These are phyloP conservation scores for Microdochium nivale DNA, from an alignment of 2,329 filamentous ascomycete genomes.

Conservation along the genomic window DNA sequence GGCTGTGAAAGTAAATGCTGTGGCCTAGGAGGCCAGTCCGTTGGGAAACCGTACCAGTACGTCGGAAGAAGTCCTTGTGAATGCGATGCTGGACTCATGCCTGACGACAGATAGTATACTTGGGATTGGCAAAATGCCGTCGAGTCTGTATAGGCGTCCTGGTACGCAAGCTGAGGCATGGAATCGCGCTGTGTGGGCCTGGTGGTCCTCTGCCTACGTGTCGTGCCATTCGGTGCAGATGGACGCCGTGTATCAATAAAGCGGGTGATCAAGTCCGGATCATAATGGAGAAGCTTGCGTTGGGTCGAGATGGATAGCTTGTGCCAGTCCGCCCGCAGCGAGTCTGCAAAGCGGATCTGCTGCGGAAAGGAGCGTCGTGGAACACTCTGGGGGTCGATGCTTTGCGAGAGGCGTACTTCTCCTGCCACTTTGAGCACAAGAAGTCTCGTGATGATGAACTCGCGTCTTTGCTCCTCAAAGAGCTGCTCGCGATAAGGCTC, in stretches of 20 bases:
- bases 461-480: background rate
- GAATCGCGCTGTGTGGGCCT: too few species aligned
- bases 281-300: background rate
- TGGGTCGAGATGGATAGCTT: background rate
- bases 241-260: background rate
- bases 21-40: too few species aligned
- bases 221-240: background rate
- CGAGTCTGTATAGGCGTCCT: too few species aligned
- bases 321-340: background rate
- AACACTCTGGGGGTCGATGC: background rate
- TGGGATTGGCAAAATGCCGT: too few species aligned
- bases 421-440: background rate
- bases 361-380: background rate
- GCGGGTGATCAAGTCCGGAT: background rate
- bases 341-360: background rate
- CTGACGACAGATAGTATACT: too few species aligned
- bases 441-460: background rate
- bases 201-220: background rate
- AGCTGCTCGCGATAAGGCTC: background rate
- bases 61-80: too few species aligned
- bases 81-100: too few species aligned
- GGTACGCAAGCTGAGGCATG: too few species aligned
- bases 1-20: too few species aligned
- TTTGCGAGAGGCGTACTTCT: background rate
- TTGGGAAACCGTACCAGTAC: too few species aligned